Conservation (phyloP, 2,329 filamentous ascomycete species). For the Davidsoniella eucalypti region DNA sequence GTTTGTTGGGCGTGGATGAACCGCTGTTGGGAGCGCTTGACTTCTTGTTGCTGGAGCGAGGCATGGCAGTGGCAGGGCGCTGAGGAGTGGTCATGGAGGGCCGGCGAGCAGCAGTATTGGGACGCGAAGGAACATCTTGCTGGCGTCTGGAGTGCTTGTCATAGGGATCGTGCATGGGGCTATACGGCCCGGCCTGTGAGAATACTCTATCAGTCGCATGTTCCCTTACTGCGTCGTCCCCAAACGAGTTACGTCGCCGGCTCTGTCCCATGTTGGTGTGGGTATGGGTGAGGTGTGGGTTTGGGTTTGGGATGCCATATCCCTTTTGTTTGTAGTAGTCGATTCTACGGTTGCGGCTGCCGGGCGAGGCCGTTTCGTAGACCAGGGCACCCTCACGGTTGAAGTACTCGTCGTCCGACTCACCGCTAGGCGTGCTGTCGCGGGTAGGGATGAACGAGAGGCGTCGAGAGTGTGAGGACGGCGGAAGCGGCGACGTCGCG, state of each 20-base stretch:
- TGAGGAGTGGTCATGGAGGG: slow-evolving; percentile 33
- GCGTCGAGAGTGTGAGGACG: slow-evolving; percentile 34
- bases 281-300: neutral
- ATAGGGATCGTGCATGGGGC: slow-evolving; percentile 8
- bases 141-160: slow-evolving; percentile 3
- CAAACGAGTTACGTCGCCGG: slow-evolving; percentile 12
- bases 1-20: slow-evolving; percentile 14
- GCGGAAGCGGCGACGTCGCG: slow-evolving; percentile 25
- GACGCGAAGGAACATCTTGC: slow-evolving; percentile 18
- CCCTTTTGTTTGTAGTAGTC: slow-evolving; percentile 5
- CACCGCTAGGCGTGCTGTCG: slow-evolving; percentile 41
- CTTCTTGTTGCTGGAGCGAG: slow-evolving; percentile 27
- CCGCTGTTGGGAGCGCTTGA: slow-evolving; percentile 16
- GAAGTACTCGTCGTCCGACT: slow-evolving; percentile 41
- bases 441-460: slow-evolving; percentile 42
- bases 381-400: slow-evolving; percentile 8
- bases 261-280: neutral
- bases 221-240: slow-evolving; percentile 7
- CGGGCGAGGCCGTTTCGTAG: slow-evolving; percentile 5
- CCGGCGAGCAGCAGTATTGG: slow-evolving; percentile 28
- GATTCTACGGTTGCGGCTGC: slow-evolving; percentile 2
- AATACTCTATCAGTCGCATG: slow-evolving; percentile 13
- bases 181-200: slow-evolving; percentile 12
- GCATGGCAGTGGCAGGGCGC: slow-evolving; percentile 35
- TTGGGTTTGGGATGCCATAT: neutral